A percentile compares a stretch with the other conserved stretches of the same genome.
Evolutionary conservation across 805 yeast species (phyloP).

Genomic region (Candida sphagnicola): DNA sequence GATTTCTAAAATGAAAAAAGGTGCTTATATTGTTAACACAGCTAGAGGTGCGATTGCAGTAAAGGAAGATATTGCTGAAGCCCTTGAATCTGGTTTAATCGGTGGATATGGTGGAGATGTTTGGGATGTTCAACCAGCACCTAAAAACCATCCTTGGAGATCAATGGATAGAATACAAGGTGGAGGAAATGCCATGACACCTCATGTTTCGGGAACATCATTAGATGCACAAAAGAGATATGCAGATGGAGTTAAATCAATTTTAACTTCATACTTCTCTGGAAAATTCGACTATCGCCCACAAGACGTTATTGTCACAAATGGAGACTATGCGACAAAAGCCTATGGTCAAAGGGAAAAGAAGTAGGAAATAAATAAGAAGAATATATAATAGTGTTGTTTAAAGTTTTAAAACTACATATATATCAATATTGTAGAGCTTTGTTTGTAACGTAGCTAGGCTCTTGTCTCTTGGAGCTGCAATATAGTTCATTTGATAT

Average conservation of each 20-base stretch:
- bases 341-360: slow-evolving; percentile 56
- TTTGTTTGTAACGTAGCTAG: neutral
- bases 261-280: slow-evolving; percentile 59
- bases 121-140: slow-evolving; percentile 84
- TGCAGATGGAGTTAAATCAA: slow-evolving; percentile 63
- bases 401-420: neutral
- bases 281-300: slow-evolving; percentile 66
- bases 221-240: slow-evolving; percentile 77
- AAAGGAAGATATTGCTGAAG: slow-evolving; percentile 72
- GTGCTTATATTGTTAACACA: slow-evolving; percentile 71
- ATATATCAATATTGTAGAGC: neutral
- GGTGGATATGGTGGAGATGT: slow-evolving; percentile 86
- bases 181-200: slow-evolving; percentile 83
- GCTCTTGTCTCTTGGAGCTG: too few species aligned
- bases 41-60: slow-evolving; percentile 80
- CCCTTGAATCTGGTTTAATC: slow-evolving; percentile 62
- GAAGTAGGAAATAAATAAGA: neutral
- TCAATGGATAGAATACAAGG: slow-evolving; percentile 58
- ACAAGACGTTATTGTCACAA: slow-evolving; percentile 67
- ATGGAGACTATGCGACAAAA: slow-evolving; percentile 70
- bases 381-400: neutral
- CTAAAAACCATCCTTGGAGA: slow-evolving; percentile 76
- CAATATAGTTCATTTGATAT: too few species aligned
- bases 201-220: slow-evolving; percentile 76
- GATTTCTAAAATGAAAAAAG: slow-evolving; percentile 66